Evolutionary conservation across 2,329 filamentous ascomycete species (phyloP).

Genomic region (Aureobasidium melanogenum): DNA sequence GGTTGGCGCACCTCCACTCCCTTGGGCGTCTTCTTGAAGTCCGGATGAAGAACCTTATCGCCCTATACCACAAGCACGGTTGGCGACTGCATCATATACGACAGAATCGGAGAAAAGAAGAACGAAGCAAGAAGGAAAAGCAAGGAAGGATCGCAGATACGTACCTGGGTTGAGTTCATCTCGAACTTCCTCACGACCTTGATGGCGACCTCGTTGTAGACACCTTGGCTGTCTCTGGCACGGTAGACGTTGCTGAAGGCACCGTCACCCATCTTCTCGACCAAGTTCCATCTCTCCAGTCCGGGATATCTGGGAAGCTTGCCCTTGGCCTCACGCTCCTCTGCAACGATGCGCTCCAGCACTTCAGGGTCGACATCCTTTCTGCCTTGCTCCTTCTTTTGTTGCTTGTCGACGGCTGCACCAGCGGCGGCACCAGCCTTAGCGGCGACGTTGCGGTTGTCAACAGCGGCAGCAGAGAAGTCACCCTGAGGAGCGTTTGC

Average conservation of each 20-base stretch:
- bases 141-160: conserved; percentile 21
- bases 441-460: conserved; percentile 56
- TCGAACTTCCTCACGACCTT: conserved; percentile 98
- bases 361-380: conserved; percentile 53
- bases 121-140: conserved; percentile 25
- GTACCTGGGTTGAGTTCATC: conserved; percentile 97
- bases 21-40: conserved; percentile 84
- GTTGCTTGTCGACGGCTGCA: conserved; percentile 53
- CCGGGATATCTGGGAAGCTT: conserved; percentile 83
- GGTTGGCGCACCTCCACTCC: conserved; percentile 84
- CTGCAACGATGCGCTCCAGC: conserved; percentile 77
- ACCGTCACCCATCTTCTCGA: conserved; percentile 98
- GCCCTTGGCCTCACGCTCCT: conserved; percentile 77
- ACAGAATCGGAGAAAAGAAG: conserved; percentile 19
- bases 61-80: conserved; percentile 57
- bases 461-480: conserved; percentile 55
- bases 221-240: conserved; percentile 65
- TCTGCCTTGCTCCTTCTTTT: conserved; percentile 41
- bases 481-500: conserved; percentile 42
- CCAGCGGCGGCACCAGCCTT: conserved; percentile 59
- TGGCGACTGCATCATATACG: conserved; percentile 31
- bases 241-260: conserved; percentile 98
- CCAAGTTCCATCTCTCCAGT: conserved; percentile 72
- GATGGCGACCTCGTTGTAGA: conserved; percentile 78
- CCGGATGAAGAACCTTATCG: conserved; percentile 87